phyloP scores from a whole-genome alignment of 495 filamentous ascomycete genomes.

The Hypoxylon fragiforme region DNA sequence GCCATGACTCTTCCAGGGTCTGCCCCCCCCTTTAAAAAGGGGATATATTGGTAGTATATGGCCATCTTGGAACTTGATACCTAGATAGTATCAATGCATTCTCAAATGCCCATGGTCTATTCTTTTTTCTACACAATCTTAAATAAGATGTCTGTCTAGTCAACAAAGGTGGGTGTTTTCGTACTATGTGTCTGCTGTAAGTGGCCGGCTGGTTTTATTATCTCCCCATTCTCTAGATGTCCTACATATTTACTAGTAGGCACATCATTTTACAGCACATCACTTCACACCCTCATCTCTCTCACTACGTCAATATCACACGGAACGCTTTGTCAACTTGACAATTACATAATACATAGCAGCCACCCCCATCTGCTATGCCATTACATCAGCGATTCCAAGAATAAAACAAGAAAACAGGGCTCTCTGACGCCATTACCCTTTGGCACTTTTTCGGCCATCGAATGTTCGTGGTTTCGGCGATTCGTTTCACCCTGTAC shows the following conservation, averaged over 20 bases:
- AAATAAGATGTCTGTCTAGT: background rate
- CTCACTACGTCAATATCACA: constrained; percentile 4
- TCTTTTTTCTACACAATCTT: background rate
- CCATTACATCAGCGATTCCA: constrained; percentile 58
- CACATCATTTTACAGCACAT: no score
- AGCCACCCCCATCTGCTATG: constrained; percentile 53
- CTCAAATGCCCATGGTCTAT: background rate
- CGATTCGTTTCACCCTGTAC: constrained; percentile 66
- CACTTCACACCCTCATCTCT: no score
- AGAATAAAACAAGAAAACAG: constrained; percentile 51
- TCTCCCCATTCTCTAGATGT: no score
- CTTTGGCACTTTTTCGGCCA: constrained; percentile 22
- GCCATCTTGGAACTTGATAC: constrained; percentile 1
- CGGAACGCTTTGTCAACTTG: constrained; percentile 53
- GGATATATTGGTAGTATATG: background rate
- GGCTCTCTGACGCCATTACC: constrained; percentile 65
- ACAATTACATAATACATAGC: constrained; percentile 59
- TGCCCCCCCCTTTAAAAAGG: no score
- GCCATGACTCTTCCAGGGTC: background rate
- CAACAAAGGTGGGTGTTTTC: constrained; percentile 3
- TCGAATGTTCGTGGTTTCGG: constrained; percentile 52
- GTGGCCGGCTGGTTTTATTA: constrained; percentile 7
- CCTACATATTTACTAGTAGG: no score
- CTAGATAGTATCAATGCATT: constrained; percentile 26
- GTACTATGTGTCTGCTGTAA: constrained; percentile 15